phyloP scores from a whole-genome alignment of 371 early-diverging fungal species.

The Mucor plumbeus region DNA sequence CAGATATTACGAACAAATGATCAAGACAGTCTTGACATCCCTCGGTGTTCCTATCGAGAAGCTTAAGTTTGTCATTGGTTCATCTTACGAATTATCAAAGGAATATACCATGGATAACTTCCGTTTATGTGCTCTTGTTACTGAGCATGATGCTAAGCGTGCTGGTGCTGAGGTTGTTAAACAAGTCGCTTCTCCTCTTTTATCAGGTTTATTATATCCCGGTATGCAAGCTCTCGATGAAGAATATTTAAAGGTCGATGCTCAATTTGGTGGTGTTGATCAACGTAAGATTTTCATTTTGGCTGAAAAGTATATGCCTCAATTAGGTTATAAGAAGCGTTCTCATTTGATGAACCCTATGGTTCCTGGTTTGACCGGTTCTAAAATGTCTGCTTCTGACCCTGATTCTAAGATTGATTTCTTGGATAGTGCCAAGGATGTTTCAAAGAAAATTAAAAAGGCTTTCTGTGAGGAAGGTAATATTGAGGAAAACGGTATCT shows the following conservation, averaged over 20 bases:
- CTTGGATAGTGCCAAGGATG: conserved; percentile 86
- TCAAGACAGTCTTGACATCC: conserved; percentile 90
- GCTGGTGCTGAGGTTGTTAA: conserved; percentile 99
- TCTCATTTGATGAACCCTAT: conserved; percentile 99
- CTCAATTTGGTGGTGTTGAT: conserved; percentile 99
- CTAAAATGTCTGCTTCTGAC: conserved; percentile 99
- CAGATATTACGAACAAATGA: conserved; percentile 93
- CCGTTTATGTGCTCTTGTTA: conserved; percentile 86
- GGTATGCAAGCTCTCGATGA: conserved; percentile 99
- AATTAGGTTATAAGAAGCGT: conserved; percentile 97
- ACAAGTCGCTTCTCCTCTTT: conserved; percentile 94
- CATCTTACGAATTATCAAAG: conserved; percentile 84
- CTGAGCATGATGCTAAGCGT: conserved; percentile 97
- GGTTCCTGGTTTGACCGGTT: conserved; percentile 97
- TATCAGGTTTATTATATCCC: conserved; percentile 98
- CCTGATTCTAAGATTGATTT: conserved; percentile 99
- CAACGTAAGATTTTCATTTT: conserved; percentile 99
- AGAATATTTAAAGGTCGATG: conserved; percentile 97
- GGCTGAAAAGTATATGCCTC: conserved; percentile 97
- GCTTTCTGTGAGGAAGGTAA: conserved; percentile 99
- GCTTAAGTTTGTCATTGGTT: conserved; percentile 95
- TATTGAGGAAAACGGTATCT: conserved; percentile 91
- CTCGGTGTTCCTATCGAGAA: conserved; percentile 94
- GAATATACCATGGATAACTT: conserved; percentile 97
- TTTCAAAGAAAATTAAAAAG: conserved; percentile 94